Percentiles rank a stretch among this genome's conserved stretches.
These are phyloP conservation scores for Zopfia rhizophila DNA, from an alignment of 2,329 filamentous ascomycete genomes.

Conservation along the genomic window DNA sequence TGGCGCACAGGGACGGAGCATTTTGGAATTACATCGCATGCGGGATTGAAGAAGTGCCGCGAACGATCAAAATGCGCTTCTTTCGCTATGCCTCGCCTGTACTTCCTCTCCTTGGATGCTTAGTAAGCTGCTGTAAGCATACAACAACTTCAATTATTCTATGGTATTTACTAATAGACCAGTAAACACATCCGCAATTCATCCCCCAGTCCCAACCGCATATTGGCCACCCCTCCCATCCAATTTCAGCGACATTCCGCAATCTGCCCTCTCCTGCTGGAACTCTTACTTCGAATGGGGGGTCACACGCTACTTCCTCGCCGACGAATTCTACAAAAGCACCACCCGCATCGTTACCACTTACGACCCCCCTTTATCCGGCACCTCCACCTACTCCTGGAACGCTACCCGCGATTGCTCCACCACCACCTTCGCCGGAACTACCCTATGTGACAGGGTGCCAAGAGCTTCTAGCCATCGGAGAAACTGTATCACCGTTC, in stretches of 20 bases:
- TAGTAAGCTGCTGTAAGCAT: too few relatives aligned
- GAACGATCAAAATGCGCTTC: too few relatives aligned
- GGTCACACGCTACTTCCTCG: constrained; percentile 2
- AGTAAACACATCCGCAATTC: too few relatives aligned
- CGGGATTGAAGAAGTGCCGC: too few relatives aligned
- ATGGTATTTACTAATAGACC: too few relatives aligned
- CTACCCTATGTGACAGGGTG: constrained; percentile 3
- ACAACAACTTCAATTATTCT: too few relatives aligned
- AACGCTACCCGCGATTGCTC: background rate
- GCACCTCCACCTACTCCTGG: background rate
- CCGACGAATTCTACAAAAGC: background rate
- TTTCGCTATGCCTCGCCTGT: too few relatives aligned
- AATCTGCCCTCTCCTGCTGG: background rate
- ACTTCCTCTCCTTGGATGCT: too few relatives aligned
- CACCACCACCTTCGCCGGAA: background rate
- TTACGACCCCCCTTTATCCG: background rate
- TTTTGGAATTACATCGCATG: too few relatives aligned
- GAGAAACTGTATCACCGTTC: background rate
- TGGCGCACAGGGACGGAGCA: too few relatives aligned
- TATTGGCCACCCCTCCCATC: constrained; percentile 2
- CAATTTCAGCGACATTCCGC: constrained; percentile 4
- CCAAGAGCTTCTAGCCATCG: background rate
- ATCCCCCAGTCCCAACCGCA: constrained; percentile 5
- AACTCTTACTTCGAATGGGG: background rate
- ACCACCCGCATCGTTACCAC: background rate